Percentiles rank a stretch among this genome's conserved stretches.
phyloP scores from a whole-genome alignment of 495 filamentous ascomycete species.

The Podospora anserina region DNA sequence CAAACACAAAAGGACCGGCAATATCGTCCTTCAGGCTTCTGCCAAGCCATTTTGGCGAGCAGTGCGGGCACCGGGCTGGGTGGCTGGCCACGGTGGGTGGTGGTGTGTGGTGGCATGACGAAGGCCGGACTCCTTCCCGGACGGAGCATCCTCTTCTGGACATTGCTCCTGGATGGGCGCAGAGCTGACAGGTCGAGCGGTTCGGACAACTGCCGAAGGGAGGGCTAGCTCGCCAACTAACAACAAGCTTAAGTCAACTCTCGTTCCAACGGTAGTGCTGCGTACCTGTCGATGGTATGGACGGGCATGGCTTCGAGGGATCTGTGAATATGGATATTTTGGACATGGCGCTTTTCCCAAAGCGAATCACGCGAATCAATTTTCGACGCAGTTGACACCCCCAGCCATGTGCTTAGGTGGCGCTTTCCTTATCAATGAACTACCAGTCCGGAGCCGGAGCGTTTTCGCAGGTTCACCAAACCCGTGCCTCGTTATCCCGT shows the following conservation, averaged over 20 bases:
- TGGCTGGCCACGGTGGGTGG: neutral
- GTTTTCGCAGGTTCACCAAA: neutral
- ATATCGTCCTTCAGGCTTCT: neutral
- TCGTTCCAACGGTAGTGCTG: neutral
- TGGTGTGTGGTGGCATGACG: neutral
- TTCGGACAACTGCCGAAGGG: neutral
- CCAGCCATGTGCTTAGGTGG: neutral
- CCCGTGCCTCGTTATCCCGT: neutral
- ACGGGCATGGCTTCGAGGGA: neutral
- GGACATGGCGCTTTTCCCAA: neutral
- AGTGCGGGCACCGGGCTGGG: neutral
- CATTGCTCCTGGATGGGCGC: neutral
- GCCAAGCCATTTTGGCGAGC: neutral
- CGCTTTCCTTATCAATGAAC: neutral
- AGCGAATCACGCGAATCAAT: neutral
- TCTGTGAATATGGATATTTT: neutral
- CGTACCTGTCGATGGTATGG: neutral
- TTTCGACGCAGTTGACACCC: neutral
- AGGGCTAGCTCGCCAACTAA: neutral
- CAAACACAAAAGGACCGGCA: neutral
- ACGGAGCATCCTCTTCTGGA: neutral
- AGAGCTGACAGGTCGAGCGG: neutral
- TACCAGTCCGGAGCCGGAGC: neutral
- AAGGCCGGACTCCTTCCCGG: neutral
- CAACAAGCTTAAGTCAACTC: neutral